These are phyloP conservation scores for Diplocarpon rosae DNA, from an alignment of 2,329 filamentous ascomycete genomes.

Conservation along the genomic window DNA sequence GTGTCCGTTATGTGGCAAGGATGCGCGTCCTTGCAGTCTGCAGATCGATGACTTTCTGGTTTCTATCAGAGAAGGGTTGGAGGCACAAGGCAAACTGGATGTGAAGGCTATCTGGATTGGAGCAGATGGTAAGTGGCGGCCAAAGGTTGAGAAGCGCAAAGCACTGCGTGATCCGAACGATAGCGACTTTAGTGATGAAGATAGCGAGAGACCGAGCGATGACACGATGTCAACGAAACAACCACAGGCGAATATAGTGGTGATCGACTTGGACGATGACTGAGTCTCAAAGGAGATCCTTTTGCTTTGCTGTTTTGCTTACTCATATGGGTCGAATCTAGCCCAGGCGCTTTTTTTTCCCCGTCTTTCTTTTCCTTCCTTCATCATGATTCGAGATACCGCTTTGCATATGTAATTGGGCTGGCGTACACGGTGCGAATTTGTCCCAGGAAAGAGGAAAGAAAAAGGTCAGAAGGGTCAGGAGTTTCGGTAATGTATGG, in stretches of 20 bases:
- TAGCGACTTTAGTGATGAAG: conserved; percentile 12
- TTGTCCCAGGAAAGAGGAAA: neutral
- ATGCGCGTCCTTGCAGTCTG: conserved; percentile 64
- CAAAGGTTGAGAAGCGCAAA: conserved; percentile 31
- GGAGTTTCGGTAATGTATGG: neutral
- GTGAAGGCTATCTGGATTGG: conserved; percentile 52
- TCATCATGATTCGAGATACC: neutral
- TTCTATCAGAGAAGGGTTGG: conserved; percentile 47
- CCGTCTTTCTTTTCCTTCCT: neutral
- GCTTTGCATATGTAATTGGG: conserved; percentile 6
- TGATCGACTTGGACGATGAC: conserved; percentile 4
- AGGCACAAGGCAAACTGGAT: conserved; percentile 35
- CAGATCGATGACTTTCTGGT: conserved; percentile 64
- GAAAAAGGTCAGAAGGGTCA: neutral
- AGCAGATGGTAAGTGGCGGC: conserved; percentile 54
- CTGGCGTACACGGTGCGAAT: neutral
- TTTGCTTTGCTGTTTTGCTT: neutral
- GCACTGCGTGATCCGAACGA: conserved; percentile 17
- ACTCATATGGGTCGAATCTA: neutral
- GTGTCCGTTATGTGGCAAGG: conserved; percentile 71
- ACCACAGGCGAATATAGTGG: neutral
- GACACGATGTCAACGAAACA: neutral
- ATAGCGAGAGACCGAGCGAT: conserved; percentile 1
- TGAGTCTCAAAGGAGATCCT: neutral
- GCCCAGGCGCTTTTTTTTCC: neutral